Percentiles rank a stretch among this genome's conserved stretches.
phyloP scores from a whole-genome alignment of 805 yeast genomes.

The Nakazawaea populi region DNA sequence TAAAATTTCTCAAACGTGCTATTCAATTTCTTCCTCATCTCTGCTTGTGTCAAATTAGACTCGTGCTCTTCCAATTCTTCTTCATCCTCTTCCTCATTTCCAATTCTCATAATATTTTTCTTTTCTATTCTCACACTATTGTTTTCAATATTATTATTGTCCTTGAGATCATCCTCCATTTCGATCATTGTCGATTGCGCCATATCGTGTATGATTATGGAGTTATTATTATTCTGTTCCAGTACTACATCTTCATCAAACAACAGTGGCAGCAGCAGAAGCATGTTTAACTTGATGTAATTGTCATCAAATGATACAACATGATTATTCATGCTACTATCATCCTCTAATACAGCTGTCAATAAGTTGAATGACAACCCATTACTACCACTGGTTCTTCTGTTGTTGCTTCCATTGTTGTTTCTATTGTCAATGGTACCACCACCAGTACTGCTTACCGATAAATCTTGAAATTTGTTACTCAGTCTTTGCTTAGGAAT shows the following conservation, averaged over 20 bases:
- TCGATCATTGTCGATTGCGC: slow-evolving; percentile 5
- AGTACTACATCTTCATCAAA: not conserved
- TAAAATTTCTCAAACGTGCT: slow-evolving; percentile 1
- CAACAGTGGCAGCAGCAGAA: too few species aligned
- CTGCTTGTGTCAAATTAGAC: not conserved
- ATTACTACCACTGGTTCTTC: not conserved
- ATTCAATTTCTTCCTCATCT: not conserved
- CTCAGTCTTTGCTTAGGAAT: not conserved
- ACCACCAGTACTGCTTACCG: too few species aligned
- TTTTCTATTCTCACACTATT: too few species aligned
- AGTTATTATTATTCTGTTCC: not conserved
- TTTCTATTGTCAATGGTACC: not conserved
- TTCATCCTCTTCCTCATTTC: not conserved
- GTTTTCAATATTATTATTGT: too few species aligned
- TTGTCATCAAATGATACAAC: slow-evolving; percentile 4
- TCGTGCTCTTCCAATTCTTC: not conserved
- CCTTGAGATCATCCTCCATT: not conserved
- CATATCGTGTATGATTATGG: not conserved
- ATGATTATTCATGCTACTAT: not conserved
- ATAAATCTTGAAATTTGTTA: not conserved
- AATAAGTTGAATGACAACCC: slow-evolving; percentile 6
- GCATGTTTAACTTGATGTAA: not conserved
- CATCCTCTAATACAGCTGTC: slow-evolving; percentile 5
- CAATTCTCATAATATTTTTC: not conserved
- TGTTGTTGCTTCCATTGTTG: not conserved